phyloP scores from a whole-genome alignment of 1,139 yeast species.

The Zygosaccharomyces sapae region DNA sequence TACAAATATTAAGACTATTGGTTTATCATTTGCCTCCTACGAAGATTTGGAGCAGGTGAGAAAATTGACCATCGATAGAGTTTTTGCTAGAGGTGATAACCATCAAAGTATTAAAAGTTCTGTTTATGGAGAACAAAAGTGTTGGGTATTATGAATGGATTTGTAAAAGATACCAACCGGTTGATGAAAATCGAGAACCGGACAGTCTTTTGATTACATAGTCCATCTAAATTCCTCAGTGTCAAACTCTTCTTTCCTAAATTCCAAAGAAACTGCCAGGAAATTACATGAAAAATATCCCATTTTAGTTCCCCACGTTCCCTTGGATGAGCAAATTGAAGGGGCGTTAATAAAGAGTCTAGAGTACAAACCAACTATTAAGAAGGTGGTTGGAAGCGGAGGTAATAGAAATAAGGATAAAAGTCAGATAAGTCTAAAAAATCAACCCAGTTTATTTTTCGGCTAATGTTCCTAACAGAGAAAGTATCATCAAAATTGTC shows the following conservation, averaged over 20 bases:
- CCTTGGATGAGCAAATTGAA: slow-evolving; percentile 41
- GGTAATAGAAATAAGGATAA: slow-evolving; percentile 21
- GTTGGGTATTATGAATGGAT: slow-evolving; percentile 65
- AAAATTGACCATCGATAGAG: slow-evolving; percentile 54
- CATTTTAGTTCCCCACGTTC: slow-evolving; percentile 43
- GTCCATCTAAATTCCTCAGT: slow-evolving; percentile 50
- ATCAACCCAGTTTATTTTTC: slow-evolving; percentile 42
- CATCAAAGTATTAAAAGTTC: slow-evolving; percentile 76
- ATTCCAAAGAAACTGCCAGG: slow-evolving; percentile 46
- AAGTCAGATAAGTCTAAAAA: slow-evolving; percentile 16
- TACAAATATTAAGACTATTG: slow-evolving; percentile 49
- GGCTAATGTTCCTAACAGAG: slow-evolving; percentile 30
- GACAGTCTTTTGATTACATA: slow-evolving; percentile 60
- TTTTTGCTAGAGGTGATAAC: slow-evolving; percentile 71
- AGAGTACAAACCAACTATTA: slow-evolving; percentile 48
- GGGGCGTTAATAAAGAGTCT: slow-evolving; percentile 49
- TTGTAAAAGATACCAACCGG: slow-evolving; percentile 66
- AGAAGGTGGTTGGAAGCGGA: slow-evolving; percentile 39
- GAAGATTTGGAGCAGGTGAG: slow-evolving; percentile 34
- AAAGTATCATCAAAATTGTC: slow-evolving; percentile 12
- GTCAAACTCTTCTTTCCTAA: slow-evolving; percentile 48
- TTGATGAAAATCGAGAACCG: slow-evolving; percentile 47
- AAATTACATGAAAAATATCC: slow-evolving; percentile 44
- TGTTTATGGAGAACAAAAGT: slow-evolving; percentile 48
- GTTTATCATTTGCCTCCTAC: slow-evolving; percentile 61